Base-by-base conservation (phyloP, 176 grass and related monocot species). In the Metroxylon sagu region DNA sequence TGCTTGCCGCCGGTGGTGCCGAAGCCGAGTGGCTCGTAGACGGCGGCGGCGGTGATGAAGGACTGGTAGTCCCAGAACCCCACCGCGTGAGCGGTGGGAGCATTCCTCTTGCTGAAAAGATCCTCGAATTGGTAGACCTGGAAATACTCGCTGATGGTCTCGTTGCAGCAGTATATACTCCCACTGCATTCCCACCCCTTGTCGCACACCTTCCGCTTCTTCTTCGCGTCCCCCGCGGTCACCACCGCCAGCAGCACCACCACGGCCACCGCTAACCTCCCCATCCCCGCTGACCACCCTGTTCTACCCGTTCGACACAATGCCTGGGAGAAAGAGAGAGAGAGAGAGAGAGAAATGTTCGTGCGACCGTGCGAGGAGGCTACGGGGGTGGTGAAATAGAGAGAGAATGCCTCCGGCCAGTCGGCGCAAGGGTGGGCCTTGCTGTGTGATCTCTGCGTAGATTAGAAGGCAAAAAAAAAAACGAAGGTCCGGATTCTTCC, bases 121-220 rank as follows among this genome's bases (percentile, higher is more conserved):
- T 87, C 52, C 64, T 95, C 86, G 70, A 95, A 95, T 74, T 95
- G 80, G 77, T 87, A 74, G 2, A 62, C 74, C 77, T 82, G 82
- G 83, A 95, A 95, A 80, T 68, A 95, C 60, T 90, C 86, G 10
- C 68, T 66, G 70, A 90, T 77, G 67, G 86, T 95, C 25, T 79
- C 82, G 57, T 87, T 90, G 70, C 91, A 95, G 83, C 91, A 95
- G 73, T 78, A 95, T 3, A 56, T 70, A 80, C 83, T 90, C 59
- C 69, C 76, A 62, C 71, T 87, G 70, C 91, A 95, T 63, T 95
- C 91, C 91, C 91, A 87, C 52, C 83, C 86, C 61, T 82, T 90
- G 74, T 84, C 59, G 70, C 91, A 95, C 52, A 54, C 77, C 77
- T 77, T 80, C 73, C 67, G 68, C 52, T 73, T 71, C 29, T 17